phyloP scores from a whole-genome alignment of 208 protist species.

The Leishmania tropica region DNA sequence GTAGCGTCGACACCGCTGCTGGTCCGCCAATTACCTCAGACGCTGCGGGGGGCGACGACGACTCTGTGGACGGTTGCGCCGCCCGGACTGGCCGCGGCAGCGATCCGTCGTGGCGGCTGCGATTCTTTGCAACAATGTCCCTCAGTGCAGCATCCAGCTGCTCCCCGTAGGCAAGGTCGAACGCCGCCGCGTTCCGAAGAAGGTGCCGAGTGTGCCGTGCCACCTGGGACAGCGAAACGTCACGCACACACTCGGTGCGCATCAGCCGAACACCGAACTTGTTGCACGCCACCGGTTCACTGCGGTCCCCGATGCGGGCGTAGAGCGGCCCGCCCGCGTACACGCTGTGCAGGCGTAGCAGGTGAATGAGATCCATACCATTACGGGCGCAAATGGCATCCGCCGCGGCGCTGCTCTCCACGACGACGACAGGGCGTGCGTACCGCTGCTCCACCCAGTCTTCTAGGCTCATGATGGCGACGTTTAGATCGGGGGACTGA shows the following conservation, averaged over 20 bases:
- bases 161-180: slow-evolving; percentile 78
- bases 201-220: slow-evolving; percentile 41
- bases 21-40: slow-evolving; percentile 12
- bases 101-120: slow-evolving; percentile 31
- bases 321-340: slow-evolving; percentile 40
- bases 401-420: slow-evolving; percentile 49
- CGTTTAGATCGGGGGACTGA: neutral
- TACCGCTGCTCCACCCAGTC: slow-evolving; percentile 77
- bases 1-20: slow-evolving; percentile 33
- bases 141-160: slow-evolving; percentile 62
- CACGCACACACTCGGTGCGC: slow-evolving; percentile 65
- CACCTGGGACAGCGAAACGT: slow-evolving; percentile 32
- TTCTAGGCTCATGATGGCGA: slow-evolving; percentile 22
- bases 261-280: slow-evolving; percentile 78
- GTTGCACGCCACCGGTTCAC: slow-evolving; percentile 43
- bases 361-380: slow-evolving; percentile 71
- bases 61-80: neutral
- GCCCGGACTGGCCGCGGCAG: slow-evolving; percentile 25
- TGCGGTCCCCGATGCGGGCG: slow-evolving; percentile 54
- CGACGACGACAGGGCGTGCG: slow-evolving; percentile 70
- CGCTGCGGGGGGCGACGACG: neutral
- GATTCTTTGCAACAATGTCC: slow-evolving; percentile 39
- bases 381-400: slow-evolving; percentile 53
- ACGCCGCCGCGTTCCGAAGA: slow-evolving; percentile 39
- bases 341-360: slow-evolving; percentile 72